Conservation (phyloP, 108 stramenopile species). For the Stephanodiscus triporus region DNA sequence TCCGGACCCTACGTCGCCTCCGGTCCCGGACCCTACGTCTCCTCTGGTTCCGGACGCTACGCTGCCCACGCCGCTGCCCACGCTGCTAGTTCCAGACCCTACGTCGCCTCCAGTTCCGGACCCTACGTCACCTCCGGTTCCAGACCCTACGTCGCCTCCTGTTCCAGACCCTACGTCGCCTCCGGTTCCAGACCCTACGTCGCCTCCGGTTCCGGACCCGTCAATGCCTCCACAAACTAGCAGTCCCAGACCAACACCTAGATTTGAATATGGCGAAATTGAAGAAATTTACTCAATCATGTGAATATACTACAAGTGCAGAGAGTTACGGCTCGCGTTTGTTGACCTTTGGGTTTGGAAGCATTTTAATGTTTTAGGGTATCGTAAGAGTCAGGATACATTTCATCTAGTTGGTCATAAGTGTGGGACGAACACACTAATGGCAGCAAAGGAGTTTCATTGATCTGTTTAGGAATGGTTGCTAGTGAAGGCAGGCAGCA, state of each 20-base stretch:
- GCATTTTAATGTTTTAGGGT: too few relatives aligned
- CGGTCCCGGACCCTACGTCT: neutral
- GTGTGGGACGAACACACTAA: too few relatives aligned
- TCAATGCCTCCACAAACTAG: neutral
- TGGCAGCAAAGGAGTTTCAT: neutral
- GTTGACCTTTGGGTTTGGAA: too few relatives aligned
- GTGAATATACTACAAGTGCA: too few relatives aligned
- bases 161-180: neutral
- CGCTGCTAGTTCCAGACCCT: neutral
- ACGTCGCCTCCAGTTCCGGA: neutral
- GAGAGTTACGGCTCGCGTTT: too few relatives aligned
- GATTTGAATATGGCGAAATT: neutral
- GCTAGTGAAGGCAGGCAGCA: neutral
- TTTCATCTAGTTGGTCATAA: too few relatives aligned
- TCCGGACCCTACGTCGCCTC: neutral
- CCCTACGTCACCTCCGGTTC: neutral
- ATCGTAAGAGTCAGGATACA: neutral
- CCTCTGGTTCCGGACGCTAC: neutral
- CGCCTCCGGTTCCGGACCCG: neutral
- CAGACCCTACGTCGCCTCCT: neutral
- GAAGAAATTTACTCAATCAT: neutral
- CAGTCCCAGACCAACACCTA: too few relatives aligned
- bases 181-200: neutral
- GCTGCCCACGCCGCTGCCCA: neutral
- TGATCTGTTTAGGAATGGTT: neutral